phyloP scores from a whole-genome alignment of 108 stramenopile species.

The Skeletonema menzelii region DNA sequence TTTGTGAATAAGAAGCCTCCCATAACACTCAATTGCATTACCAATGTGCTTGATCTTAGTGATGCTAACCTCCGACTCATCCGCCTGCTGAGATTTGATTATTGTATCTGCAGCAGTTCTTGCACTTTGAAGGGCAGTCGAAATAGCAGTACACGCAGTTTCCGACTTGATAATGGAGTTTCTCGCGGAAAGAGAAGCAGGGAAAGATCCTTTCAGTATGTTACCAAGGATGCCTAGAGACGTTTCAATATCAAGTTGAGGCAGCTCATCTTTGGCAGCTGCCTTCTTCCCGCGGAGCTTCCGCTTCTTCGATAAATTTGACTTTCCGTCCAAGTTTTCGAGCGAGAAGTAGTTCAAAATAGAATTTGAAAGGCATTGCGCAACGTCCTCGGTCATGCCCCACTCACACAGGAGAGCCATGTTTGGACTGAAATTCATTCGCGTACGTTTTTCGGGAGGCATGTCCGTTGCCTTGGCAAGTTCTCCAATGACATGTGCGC shows the following conservation, averaged over 20 bases:
- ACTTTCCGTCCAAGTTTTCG: neutral
- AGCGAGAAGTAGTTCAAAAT: constrained; percentile 44
- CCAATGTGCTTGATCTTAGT: constrained; percentile 30
- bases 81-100: neutral
- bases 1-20: constrained; percentile 70
- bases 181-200: constrained; percentile 21
- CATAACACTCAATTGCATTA: constrained; percentile 54
- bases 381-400: constrained; percentile 66
- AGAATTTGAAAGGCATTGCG: constrained; percentile 52
- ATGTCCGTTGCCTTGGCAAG: constrained; percentile 10
- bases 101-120: constrained; percentile 15
- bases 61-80: neutral
- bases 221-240: constrained; percentile 27
- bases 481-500: constrained; percentile 42
- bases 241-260: constrained; percentile 37
- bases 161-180: constrained; percentile 22
- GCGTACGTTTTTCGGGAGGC: constrained; percentile 14
- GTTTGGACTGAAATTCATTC: constrained; percentile 49
- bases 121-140: constrained; percentile 22
- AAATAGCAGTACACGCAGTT: constrained; percentile 13
- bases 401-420: constrained; percentile 67
- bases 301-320: constrained; percentile 21
- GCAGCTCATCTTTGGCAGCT: constrained; percentile 27
- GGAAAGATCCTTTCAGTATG: constrained; percentile 28
- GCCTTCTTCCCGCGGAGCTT: constrained; percentile 54